Evolutionary conservation across 129 eudicot species (phyloP).

Genomic region (Saposhnikovia divaricata): DNA sequence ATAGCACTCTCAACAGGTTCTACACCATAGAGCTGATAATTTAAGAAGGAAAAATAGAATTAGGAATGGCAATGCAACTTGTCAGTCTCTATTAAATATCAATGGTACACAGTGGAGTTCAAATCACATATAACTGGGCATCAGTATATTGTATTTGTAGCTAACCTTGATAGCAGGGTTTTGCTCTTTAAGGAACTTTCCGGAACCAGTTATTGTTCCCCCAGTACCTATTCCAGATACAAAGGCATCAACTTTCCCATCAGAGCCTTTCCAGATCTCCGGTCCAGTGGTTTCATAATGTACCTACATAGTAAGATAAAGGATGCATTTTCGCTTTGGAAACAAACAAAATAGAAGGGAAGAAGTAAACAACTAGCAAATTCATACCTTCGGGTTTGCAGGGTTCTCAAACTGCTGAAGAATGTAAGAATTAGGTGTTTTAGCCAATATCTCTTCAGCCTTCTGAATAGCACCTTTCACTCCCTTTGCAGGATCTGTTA

Average conservation of each 20-base stretch:
- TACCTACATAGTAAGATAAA: slow-evolving; percentile 34
- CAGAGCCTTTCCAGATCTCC: slow-evolving; percentile 74
- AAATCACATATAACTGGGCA: not conserved
- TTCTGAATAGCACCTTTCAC: slow-evolving; percentile 80
- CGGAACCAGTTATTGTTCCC: slow-evolving; percentile 87
- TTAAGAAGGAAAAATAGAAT: slow-evolving; percentile 9
- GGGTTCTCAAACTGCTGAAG: slow-evolving; percentile 97
- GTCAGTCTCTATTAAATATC: not conserved
- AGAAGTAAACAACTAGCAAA: not conserved
- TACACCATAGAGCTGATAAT: slow-evolving; percentile 47
- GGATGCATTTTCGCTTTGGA: not conserved
- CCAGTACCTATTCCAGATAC: slow-evolving; percentile 95
- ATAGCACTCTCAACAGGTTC: slow-evolving; percentile 85
- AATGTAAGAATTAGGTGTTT: slow-evolving; percentile 79
- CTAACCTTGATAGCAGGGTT: slow-evolving; percentile 73
- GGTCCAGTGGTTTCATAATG: slow-evolving; percentile 96
- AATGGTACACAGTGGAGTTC: not conserved
- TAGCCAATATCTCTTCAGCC: slow-evolving; percentile 80
- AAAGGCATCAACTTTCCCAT: slow-evolving; percentile 71
- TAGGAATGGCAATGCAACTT: not conserved
- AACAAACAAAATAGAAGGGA: not conserved
- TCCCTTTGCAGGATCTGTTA: slow-evolving; percentile 94
- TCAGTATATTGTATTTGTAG: not conserved
- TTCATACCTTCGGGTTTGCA: slow-evolving; percentile 79
- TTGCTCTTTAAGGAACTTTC: slow-evolving; percentile 70